A percentile compares a stretch with the other conserved stretches of the same genome.
phyloP scores from a whole-genome alignment of 2,329 filamentous ascomycete genomes.

The Ophiostoma himal-ulmi region DNA sequence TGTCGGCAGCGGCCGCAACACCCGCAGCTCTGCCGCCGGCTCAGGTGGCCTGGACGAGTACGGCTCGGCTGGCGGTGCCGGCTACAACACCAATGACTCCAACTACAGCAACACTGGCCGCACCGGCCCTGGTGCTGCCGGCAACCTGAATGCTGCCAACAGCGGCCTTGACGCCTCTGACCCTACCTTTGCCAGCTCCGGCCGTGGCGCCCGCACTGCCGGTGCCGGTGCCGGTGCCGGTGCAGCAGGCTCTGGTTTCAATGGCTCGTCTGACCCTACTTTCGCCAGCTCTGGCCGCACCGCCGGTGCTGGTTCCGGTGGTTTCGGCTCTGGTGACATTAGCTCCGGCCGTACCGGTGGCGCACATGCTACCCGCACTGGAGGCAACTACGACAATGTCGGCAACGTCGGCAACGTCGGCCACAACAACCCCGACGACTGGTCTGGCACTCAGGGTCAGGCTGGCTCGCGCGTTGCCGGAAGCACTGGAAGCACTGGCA shows the following conservation, averaged over 20 bases:
- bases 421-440: slow-evolving; percentile 9
- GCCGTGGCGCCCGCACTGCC: slow-evolving; percentile 2
- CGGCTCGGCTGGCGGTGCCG: slow-evolving; percentile 37
- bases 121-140: slow-evolving; percentile 20
- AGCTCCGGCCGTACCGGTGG: not conserved
- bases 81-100: slow-evolving; percentile 24
- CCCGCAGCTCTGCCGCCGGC: slow-evolving; percentile 20
- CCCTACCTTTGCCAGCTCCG: slow-evolving; percentile 8
- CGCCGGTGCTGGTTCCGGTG: slow-evolving; percentile 4
- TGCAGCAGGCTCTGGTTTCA: not conserved
- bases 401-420: not conserved
- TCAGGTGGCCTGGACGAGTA: not conserved
- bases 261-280: slow-evolving; percentile 21
- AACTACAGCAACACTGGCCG: slow-evolving; percentile 41
- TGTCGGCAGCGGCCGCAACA: slow-evolving; percentile 20
- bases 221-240: slow-evolving; percentile 29
- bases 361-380: not conserved
- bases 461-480: not conserved
- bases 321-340: not conserved
- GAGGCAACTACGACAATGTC: not conserved
- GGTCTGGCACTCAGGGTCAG: not conserved
- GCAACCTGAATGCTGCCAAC: slow-evolving; percentile 2
- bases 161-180: not conserved
- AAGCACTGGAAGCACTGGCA: not conserved
- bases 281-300: not conserved